A percentile compares a stretch with the other conserved stretches of the same genome.
Conservation (phyloP, 805 yeast species). For the Kodamaea kaohsiungensis region DNA sequence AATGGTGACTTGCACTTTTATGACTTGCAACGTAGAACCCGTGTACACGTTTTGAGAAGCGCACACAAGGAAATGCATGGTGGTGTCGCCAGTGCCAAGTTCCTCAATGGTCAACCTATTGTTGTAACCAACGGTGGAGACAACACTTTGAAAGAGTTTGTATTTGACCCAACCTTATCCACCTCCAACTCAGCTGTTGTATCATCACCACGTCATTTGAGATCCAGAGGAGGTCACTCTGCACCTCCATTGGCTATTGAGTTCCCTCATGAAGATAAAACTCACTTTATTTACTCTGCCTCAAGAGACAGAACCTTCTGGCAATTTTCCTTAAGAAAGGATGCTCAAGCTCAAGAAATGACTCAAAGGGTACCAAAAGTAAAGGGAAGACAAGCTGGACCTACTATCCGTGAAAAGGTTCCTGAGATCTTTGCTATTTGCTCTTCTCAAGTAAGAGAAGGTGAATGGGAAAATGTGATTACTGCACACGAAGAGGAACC, state of each 20-base stretch:
- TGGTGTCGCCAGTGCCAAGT: conserved; percentile 72
- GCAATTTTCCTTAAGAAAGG: conserved; percentile 91
- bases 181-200: conserved; percentile 62
- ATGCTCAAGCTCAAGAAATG: conserved; percentile 92
- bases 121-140: conserved; percentile 89
- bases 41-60: conserved; percentile 73
- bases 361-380: conserved; percentile 66
- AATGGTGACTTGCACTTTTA: conserved; percentile 86
- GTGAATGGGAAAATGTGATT: conserved; percentile 91
- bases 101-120: conserved; percentile 89
- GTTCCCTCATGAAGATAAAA: conserved; percentile 72
- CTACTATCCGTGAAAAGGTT: conserved; percentile 63
- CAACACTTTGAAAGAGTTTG: conserved; percentile 84
- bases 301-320: conserved; percentile 85
- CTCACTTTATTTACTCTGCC: conserved; percentile 85
- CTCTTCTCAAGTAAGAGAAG: conserved; percentile 71
- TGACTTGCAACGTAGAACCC: conserved; percentile 68
- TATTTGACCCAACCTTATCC: conserved; percentile 87
- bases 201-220: conserved; percentile 85
- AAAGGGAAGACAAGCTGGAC: conserved; percentile 53
- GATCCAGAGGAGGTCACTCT: conserved; percentile 98
- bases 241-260: conserved; percentile 77
- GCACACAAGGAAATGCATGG: conserved; percentile 76
- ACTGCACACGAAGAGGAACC: conserved; percentile 84
- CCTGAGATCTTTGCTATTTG: conserved; percentile 75